Percentiles rank a stretch among this genome's conserved stretches.
phyloP scores from a whole-genome alignment of 305 asterid genomes.

The Solanum hybrid region DNA sequence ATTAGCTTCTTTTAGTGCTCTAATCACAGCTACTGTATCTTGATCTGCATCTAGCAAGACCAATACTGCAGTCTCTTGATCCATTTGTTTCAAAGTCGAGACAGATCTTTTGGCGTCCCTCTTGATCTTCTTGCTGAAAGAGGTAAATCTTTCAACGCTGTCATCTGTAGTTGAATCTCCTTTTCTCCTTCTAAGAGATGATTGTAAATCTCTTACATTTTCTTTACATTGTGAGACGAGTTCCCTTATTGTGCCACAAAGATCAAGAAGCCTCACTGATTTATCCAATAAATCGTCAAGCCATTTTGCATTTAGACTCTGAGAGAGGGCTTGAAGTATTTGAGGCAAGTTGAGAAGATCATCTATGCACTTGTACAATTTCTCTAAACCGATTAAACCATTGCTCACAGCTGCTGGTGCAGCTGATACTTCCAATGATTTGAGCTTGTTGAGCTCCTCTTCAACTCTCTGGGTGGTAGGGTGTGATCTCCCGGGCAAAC shows the following conservation, averaged over 20 bases:
- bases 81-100: neutral
- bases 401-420: neutral
- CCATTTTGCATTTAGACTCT: neutral
- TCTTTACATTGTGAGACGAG: neutral
- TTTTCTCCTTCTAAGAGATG: constrained; percentile 9
- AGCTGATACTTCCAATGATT: constrained; percentile 1
- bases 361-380: neutral
- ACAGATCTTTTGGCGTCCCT: neutral
- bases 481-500: constrained; percentile 12
- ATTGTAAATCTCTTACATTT: constrained; percentile 7
- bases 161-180: constrained; percentile 1
- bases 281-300: neutral
- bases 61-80: neutral
- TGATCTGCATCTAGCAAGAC: constrained; percentile 1
- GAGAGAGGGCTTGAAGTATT: neutral
- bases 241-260: constrained; percentile 5
- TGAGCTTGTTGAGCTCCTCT: constrained; percentile 11
- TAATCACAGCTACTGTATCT: neutral
- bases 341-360: constrained; percentile 8
- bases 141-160: neutral
- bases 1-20: constrained; percentile 14
- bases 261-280: constrained; percentile 10
- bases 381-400: neutral
- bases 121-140: constrained; percentile 10
- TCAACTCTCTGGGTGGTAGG: constrained; percentile 1